Evolutionary conservation across 2,329 filamentous ascomycete genomes (phyloP).

Genomic region (Xylaria sp.): DNA sequence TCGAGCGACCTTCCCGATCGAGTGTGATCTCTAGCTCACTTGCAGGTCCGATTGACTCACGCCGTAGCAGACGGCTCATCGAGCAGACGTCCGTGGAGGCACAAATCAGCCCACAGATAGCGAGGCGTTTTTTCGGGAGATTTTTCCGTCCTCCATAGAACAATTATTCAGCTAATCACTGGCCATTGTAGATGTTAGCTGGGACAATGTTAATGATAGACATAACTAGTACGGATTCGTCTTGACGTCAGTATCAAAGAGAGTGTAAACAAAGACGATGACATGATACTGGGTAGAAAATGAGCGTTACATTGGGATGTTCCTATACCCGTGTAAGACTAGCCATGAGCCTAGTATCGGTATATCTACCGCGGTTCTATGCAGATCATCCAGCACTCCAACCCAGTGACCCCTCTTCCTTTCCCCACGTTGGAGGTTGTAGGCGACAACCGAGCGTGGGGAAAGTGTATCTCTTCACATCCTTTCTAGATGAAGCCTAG

Average conservation of each 20-base stretch:
- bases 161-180: no score
- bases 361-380: not conserved
- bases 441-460: not conserved
- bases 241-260: no score
- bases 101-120: not conserved
- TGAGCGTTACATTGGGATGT: no score
- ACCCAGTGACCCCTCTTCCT: slow-evolving; percentile 11
- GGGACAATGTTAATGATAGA: no score
- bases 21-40: slow-evolving; percentile 18
- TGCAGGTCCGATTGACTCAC: slow-evolving; percentile 28
- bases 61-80: not conserved
- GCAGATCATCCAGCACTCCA: not conserved
- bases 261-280: no score
- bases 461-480: not conserved
- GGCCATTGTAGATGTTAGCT: no score
- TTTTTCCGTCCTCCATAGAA: not conserved
- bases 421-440: slow-evolving; percentile 22
- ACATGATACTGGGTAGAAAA: no score
- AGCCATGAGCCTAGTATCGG: no score
- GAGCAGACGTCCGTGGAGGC: not conserved
- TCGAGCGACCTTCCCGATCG: slow-evolving; percentile 33
- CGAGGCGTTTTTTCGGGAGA: not conserved
- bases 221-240: no score
- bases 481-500: not conserved
- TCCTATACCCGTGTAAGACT: no score